phyloP scores from a whole-genome alignment of 352 stramenopile species.

The Pythium aquatile region DNA sequence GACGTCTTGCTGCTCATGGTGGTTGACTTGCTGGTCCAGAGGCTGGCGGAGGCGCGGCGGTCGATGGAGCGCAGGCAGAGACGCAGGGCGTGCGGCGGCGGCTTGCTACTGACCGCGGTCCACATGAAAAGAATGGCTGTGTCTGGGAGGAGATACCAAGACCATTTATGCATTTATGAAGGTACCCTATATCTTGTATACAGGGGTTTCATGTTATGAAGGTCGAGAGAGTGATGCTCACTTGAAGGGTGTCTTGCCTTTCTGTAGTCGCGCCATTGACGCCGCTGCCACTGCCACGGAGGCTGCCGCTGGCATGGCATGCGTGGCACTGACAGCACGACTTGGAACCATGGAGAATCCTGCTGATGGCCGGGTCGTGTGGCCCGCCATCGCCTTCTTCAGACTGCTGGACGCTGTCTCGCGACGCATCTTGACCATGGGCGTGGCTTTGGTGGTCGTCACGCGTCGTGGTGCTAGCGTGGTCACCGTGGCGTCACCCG shows the following conservation, averaged over 20 bases:
- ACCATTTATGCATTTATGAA: no score
- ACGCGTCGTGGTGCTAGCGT: slow-evolving; percentile 12
- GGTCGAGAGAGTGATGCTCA: background rate
- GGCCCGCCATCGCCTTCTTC: slow-evolving; percentile 36
- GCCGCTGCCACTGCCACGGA: background rate
- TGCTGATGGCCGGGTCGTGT: background rate
- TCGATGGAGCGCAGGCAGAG: no score
- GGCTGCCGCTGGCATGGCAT: background rate
- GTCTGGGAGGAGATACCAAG: no score
- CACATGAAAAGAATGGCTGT: no score
- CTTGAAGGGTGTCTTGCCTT: slow-evolving; percentile 20
- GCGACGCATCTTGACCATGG: slow-evolving; percentile 43
- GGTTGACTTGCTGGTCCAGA: no score
- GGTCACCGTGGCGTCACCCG: background rate
- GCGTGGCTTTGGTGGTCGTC: slow-evolving; percentile 6
- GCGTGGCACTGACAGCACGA: background rate
- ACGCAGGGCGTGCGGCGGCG: no score
- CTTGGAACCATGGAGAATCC: background rate
- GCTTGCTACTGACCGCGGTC: no score
- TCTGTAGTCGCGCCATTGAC: slow-evolving; percentile 14
- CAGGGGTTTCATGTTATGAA: no score
- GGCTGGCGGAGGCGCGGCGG: no score
- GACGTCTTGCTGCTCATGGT: no score
- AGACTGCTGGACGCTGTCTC: slow-evolving; percentile 54
- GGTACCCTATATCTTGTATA: no score